Percentiles rank a stretch among this genome's conserved stretches.
These are phyloP conservation scores for Ganoderma sinense DNA, from an alignment of 1,284 basidiomycete species.

Conservation along the genomic window DNA sequence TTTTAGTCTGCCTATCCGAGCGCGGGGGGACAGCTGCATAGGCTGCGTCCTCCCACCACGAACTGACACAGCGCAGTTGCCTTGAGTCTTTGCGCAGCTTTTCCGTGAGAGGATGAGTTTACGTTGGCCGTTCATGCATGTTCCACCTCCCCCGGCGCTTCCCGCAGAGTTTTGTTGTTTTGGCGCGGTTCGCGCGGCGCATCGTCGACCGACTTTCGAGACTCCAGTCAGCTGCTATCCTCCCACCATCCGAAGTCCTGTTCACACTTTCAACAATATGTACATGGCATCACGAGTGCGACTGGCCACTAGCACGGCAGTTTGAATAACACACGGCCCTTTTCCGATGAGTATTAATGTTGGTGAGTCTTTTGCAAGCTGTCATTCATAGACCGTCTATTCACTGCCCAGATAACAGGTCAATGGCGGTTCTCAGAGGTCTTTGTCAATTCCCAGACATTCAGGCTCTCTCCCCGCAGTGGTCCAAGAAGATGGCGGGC, in stretches of 20 bases:
- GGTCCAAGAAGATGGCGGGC: neutral
- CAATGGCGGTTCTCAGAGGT: neutral
- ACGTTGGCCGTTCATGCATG: neutral
- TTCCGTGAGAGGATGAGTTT: neutral
- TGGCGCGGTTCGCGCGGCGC: constrained; percentile 4
- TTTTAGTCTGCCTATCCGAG: neutral
- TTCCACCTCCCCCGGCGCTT: neutral
- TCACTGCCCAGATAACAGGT: constrained; percentile 19
- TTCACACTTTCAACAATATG: constrained; percentile 28
- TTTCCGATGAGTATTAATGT: neutral
- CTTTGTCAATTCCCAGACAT: constrained; percentile 1
- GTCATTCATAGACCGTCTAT: constrained; percentile 1
- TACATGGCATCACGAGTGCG: constrained; percentile 20
- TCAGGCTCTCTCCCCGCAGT: neutral
- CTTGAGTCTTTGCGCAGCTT: neutral
- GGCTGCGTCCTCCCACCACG: neutral
- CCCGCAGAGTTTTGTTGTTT: constrained; percentile 14
- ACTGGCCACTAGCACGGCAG: constrained; percentile 11
- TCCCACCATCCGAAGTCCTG: constrained; percentile 12
- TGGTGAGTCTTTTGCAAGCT: neutral
- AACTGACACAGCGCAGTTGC: neutral
- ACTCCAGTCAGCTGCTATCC: constrained; percentile 1
- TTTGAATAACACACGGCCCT: constrained; percentile 12
- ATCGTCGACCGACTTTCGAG: constrained; percentile 9
- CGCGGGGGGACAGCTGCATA: neutral